Evolutionary conservation across 805 yeast genomes (phyloP), one percentile per base, ranked within the genome.

Genomic region (Starmerella vaccinii): DNA sequence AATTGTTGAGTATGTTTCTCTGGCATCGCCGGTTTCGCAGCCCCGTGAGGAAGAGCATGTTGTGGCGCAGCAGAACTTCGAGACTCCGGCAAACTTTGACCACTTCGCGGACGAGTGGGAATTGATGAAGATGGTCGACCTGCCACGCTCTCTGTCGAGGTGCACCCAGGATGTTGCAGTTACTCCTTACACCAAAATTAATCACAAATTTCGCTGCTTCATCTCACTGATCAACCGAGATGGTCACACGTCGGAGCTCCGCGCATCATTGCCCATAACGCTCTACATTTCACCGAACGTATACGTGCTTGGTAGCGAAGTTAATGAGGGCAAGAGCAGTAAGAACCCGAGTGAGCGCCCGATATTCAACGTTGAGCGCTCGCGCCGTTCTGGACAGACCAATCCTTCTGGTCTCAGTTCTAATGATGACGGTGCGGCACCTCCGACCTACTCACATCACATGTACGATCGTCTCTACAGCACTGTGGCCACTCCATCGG

Each of bases 121-220:
- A 54, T 65, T 88, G 21, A 72, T 75, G 44, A 72, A 83, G 1
- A 64, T 69, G 39, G 61, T 90, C 32, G 73, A 71, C 34, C 64
- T 89, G 1, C 97, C 97, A 0, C 73, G 85, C 8, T 78, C 82
- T 49, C 71, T 92, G 47, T 72, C 84, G 2, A 76, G 77, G 58
- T 76, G 89, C 58, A 82, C 95, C 1, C 98, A 89, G 67, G 97
- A 92, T 66, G 84, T 90, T 62, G 83, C 80, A 52, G 71, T 92
- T 34, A 68, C 74, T 29, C 74, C 74, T 24, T 77, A 80, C 61
- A 74, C 87, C 52, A 86, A 86, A 64, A 88, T 92, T 13, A 77
- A 95, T 50, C 98, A 92, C 68, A 89, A 88, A 67, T 68, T 92
- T 50, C 83, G 86, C 61, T 85, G 89, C 63, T 80, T 77, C 9